These are phyloP conservation scores for Raddia distichophylla DNA, from an alignment of 176 grass and related monocot genomes.

Conservation along the genomic window DNA sequence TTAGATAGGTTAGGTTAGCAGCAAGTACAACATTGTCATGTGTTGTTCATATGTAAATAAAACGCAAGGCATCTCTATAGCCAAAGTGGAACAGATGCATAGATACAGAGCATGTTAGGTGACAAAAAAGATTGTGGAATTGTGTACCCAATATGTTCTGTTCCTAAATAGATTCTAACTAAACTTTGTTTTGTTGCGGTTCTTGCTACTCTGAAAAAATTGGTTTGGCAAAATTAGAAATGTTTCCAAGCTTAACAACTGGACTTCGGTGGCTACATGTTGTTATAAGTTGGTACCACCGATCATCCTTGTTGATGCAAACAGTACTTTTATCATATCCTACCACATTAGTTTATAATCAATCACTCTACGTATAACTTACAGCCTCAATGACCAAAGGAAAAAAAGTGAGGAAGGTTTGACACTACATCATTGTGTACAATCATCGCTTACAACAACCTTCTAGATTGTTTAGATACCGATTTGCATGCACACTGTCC, in stretches of 20 bases:
- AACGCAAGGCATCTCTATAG: constrained; percentile 10
- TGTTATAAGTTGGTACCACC: neutral
- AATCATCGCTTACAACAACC: neutral
- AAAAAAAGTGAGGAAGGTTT: neutral
- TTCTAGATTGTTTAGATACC: neutral
- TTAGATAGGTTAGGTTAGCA: constrained; percentile 21
- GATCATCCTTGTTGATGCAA: neutral
- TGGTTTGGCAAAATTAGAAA: neutral
- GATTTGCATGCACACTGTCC: neutral
- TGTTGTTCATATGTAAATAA: constrained; percentile 7
- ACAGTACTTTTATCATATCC: neutral
- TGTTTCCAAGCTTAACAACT: constrained; percentile 11
- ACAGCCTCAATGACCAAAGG: neutral
- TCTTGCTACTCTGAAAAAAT: neutral
- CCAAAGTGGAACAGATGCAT: constrained; percentile 2
- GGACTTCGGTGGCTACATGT: neutral
- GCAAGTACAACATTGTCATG: neutral
- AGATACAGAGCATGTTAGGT: neutral
- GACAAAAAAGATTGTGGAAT: neutral
- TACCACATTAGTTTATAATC: constrained; percentile 1
- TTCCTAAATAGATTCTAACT: constrained; percentile 26
- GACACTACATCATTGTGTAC: neutral
- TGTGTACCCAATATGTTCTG: neutral
- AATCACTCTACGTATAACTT: neutral
- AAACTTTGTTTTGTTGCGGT: neutral